A percentile compares a stretch with the other conserved stretches of the same genome.
Evolutionary conservation across 768 basidiomycete species (phyloP).

Genomic region (Tulasnella sp.): DNA sequence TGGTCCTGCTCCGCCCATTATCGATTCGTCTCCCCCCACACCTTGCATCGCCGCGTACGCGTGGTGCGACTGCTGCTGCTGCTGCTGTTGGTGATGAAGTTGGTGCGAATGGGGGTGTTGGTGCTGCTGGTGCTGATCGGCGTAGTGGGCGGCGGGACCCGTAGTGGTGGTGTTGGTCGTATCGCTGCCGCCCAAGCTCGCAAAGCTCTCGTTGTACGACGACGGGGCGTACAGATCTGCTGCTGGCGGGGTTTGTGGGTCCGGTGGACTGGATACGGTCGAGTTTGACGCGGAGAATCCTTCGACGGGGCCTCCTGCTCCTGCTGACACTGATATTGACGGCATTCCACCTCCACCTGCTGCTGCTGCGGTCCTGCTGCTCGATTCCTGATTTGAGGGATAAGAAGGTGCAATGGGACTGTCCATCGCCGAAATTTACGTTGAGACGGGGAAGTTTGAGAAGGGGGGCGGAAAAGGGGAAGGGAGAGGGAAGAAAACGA

Average conservation of each 20-base stretch:
- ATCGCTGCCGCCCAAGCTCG: background rate
- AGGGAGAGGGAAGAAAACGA: background rate
- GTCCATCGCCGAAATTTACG: background rate
- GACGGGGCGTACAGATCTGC: background rate
- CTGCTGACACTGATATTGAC: background rate
- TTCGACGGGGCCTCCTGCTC: background rate
- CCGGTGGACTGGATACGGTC: conserved; percentile 3
- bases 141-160: background rate
- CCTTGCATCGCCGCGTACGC: background rate
- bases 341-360: no score
- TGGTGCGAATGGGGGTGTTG: background rate
- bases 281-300: conserved; percentile 2
- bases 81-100: no score
- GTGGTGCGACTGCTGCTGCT: background rate
- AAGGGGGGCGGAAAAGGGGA: background rate
- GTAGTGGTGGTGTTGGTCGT: background rate
- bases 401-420: background rate
- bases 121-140: background rate
- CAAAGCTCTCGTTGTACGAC: conserved; percentile 8
- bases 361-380: no score
- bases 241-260: conserved; percentile 2
- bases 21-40: background rate
- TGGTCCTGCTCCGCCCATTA: background rate
- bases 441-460: background rate
- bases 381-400: background rate